Evolutionary conservation across 306 rosid species (phyloP).

Genomic region (Casuarina glauca): DNA sequence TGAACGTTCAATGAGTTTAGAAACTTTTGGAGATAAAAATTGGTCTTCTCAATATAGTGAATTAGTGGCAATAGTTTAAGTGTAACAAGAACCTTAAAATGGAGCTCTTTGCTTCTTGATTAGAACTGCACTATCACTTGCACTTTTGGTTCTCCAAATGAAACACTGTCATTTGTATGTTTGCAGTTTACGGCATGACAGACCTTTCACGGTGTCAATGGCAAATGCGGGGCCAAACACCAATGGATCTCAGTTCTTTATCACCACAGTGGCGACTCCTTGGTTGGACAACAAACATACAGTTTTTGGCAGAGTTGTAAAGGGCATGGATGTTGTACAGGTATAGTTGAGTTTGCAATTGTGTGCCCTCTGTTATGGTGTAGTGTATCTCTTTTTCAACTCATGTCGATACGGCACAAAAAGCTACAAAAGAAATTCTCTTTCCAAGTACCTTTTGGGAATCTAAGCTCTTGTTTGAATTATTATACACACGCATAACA

Average conservation of each 20-base stretch:
- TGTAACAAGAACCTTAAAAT: not conserved
- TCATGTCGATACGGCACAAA: not conserved
- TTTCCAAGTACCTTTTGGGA: not conserved
- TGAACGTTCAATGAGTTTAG: not conserved
- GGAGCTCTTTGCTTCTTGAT: not conserved
- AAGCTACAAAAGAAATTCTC: not conserved
- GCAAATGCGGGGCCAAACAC: conserved; percentile 95
- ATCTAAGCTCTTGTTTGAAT: not conserved
- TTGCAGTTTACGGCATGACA: conserved; percentile 90
- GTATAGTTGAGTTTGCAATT: conserved; percentile 42
- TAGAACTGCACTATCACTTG: not conserved
- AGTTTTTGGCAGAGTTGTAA: conserved; percentile 87
- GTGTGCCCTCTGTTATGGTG: not conserved
- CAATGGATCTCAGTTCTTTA: conserved; percentile 96
- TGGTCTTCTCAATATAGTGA: not conserved
- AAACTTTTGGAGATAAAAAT: not conserved
- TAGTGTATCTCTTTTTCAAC: not conserved
- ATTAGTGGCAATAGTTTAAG: not conserved
- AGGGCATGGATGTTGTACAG: conserved; percentile 99
- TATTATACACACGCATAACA: not conserved
- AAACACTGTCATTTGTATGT: conserved; percentile 15
- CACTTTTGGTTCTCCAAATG: not conserved
- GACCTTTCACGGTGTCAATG: conserved; percentile 97
- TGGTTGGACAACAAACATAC: conserved; percentile 99
- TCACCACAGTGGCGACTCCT: conserved; percentile 98